Percentiles rank a stretch among this genome's conserved stretches.
Evolutionary conservation across 2,329 filamentous ascomycete species (phyloP).

Genomic region (Fusarium temperatum): DNA sequence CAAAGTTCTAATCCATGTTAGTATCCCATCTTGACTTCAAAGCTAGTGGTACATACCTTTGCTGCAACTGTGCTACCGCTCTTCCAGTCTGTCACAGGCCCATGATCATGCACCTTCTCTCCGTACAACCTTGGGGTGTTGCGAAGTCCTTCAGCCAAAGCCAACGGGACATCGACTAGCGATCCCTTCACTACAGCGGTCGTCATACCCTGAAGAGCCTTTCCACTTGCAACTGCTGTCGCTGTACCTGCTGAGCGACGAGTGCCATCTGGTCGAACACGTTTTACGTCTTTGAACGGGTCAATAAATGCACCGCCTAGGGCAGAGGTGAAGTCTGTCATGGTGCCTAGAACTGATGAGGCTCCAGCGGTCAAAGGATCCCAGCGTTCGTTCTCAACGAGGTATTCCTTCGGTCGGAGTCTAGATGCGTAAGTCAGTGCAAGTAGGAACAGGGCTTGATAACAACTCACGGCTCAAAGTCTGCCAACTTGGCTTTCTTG

Average conservation of each 20-base stretch:
- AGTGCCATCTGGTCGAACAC: background rate
- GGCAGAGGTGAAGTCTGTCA: background rate
- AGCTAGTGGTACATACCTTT: background rate
- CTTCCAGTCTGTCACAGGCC: background rate
- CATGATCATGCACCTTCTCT: background rate
- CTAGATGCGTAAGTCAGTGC: background rate
- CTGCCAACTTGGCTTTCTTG: background rate
- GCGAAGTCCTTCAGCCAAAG: background rate
- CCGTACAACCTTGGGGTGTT: background rate
- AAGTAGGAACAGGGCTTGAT: accelerated
- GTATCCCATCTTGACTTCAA: no score
- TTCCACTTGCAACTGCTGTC: background rate
- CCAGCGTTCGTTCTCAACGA: background rate
- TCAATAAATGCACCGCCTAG: background rate
- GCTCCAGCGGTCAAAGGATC: background rate
- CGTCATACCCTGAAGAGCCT: background rate
- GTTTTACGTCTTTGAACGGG: background rate
- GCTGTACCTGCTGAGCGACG: background rate
- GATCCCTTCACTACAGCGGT: background rate
- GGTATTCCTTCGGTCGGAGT: background rate
- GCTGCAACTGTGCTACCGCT: background rate
- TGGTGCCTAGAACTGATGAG: background rate
- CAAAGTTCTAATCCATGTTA: background rate
- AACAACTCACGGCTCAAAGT: background rate
- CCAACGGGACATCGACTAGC: background rate